Evolutionary conservation across 352 stramenopile genomes (phyloP), one percentile per base, ranked within the genome.

Genomic region (Plasmopara halstedii): DNA sequence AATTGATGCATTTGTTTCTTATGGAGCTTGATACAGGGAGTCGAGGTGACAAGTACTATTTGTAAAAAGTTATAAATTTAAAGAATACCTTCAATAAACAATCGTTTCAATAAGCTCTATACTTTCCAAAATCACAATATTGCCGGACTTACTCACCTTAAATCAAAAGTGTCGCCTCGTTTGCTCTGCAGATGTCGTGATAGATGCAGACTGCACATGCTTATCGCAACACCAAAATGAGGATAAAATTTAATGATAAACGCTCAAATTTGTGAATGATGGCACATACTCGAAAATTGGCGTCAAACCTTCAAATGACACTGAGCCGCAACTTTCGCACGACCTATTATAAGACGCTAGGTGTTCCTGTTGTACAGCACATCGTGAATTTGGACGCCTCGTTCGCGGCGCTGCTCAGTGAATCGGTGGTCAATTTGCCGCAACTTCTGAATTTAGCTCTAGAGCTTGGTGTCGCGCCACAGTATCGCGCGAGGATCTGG

Each of bases 301-400:
- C n/a, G n/a, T n/a, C n/a, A n/a, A n/a, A n/a, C n/a, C n/a, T n/a
- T n/a, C n/a, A n/a, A n/a, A 89, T 88, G 79, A 53, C 76, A 46
- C 50, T 85, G 38, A 85, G 57, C 48, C 59, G 70, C 43, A 91
- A 91, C 26, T 60, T 92, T 58, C 77, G 77, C 33, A 87, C 74
- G 57, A 88, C 77, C 29, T 92, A 92, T 56, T 92, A 92, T 61
- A 92, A 92, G 67, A 92, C 75, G 55, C 63, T 92, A 40, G 81
- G 81, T 35, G 81, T 92, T 46, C 80, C 80, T 6, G 74, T 91
- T 33, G 73, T 89, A 56, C 80, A 86, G 59, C 73, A 86, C 50
- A 84, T 89, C 54, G 76, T 87, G 34, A 74, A 91, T 32, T 62
- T 85, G 23, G 80, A 91, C 18, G 80, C 77, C 1, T 86, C 72